A percentile compares a stretch with the other conserved stretches of the same genome.
Evolutionary conservation across 306 rosid genomes (phyloP).

Genomic region (Lablab purpureus): DNA sequence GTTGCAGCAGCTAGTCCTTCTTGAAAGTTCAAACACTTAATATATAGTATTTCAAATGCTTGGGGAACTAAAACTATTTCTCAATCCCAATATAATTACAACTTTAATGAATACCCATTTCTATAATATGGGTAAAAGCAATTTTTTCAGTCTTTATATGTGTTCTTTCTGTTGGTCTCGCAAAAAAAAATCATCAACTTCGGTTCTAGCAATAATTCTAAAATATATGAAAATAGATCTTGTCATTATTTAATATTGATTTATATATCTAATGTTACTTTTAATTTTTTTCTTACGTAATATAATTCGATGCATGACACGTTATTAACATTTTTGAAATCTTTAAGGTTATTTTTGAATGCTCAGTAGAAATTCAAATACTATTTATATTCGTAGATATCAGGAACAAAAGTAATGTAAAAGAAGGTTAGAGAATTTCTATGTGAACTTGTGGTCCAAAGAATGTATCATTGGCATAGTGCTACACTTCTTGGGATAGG

Average conservation of each 20-base stretch:
- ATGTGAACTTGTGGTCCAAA: constrained; percentile 45
- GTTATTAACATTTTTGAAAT: no score
- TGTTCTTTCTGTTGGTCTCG: neutral
- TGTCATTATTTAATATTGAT: no score
- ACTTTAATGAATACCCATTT: neutral
- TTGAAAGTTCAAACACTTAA: constrained; percentile 36
- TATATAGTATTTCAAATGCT: constrained; percentile 16
- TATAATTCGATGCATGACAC: no score
- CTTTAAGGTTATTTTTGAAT: neutral
- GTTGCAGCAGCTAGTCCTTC: constrained; percentile 41
- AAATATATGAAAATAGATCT: neutral
- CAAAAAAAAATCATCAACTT: neutral
- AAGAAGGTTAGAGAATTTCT: constrained; percentile 10
- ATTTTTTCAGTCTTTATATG: neutral
- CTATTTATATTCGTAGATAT: neutral
- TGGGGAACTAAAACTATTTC: constrained; percentile 34
- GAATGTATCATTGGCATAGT: constrained; percentile 42
- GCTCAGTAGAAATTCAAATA: neutral
- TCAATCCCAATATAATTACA: constrained; percentile 31
- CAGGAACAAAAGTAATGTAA: neutral
- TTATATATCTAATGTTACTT: no score
- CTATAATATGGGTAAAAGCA: neutral
- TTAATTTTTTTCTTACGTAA: no score
- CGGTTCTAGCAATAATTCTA: neutral
- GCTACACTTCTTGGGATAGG: constrained; percentile 44